phyloP scores from a whole-genome alignment of 2,329 filamentous ascomycete genomes.

The Talaromyces sp. region DNA sequence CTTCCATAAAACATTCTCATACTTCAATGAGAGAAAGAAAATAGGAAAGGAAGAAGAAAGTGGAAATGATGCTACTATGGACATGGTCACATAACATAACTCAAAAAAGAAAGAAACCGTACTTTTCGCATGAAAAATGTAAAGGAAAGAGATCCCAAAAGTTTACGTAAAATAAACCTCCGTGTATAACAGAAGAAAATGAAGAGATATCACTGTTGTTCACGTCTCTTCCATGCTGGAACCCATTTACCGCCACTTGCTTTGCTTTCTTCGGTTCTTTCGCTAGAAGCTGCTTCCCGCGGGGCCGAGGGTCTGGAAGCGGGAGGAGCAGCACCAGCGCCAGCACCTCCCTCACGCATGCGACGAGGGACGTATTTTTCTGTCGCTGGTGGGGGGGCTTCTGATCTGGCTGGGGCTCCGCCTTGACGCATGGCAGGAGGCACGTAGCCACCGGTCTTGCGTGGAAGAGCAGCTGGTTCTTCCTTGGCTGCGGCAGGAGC shows the following conservation, averaged over 20 bases:
- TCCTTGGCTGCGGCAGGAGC: constrained; percentile 26
- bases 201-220: constrained; percentile 26
- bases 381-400: constrained; percentile 24
- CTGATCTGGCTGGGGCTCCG: constrained; percentile 28
- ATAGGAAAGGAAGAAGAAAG: background rate
- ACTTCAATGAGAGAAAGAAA: background rate
- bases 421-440: constrained; percentile 40
- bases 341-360: constrained; percentile 25
- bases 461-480: constrained; percentile 30
- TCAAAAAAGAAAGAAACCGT: background rate
- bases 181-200: background rate
- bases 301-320: constrained; percentile 20
- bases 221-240: constrained; percentile 36
- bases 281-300: constrained; percentile 22
- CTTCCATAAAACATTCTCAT: background rate
- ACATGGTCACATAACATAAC: constrained; percentile 16
- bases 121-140: constrained; percentile 2
- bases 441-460: constrained; percentile 36
- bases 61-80: constrained; percentile 15
- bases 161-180: constrained; percentile 6
- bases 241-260: constrained; percentile 32
- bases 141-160: background rate
- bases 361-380: constrained; percentile 15
- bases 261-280: constrained; percentile 31
- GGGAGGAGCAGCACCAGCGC: constrained; percentile 25